Percentiles rank a stretch among this genome's conserved stretches.
Conservation (phyloP, 1,284 basidiomycete species). For the Macrocystidia cucumis region DNA sequence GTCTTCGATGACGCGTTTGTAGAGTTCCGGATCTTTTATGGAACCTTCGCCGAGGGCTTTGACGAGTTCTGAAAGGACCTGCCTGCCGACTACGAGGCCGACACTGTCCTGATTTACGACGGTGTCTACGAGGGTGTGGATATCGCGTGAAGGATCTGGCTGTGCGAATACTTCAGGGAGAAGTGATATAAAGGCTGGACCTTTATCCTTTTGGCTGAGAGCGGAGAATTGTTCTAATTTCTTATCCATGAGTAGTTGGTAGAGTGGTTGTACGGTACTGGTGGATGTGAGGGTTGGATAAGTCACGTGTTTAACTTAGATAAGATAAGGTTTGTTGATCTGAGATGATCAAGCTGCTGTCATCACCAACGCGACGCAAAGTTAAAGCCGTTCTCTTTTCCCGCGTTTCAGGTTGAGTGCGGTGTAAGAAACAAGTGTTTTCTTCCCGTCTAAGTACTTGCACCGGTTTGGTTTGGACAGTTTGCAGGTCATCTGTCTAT, state of each 20-base stretch:
- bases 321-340: too few species aligned
- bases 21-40: slow-evolving; percentile 47
- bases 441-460: too few species aligned
- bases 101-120: slow-evolving; percentile 75
- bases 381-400: too few species aligned
- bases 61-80: slow-evolving; percentile 78
- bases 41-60: slow-evolving; percentile 48
- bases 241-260: slow-evolving; percentile 51
- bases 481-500: too few species aligned
- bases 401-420: too few species aligned
- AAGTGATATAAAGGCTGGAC: slow-evolving; percentile 61
- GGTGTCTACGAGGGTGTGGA: slow-evolving; percentile 64
- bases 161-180: slow-evolving; percentile 50
- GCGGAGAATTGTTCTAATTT: slow-evolving; percentile 53
- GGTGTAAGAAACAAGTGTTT: too few species aligned
- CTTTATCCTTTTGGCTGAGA: slow-evolving; percentile 80
- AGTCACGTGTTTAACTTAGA: too few species aligned
- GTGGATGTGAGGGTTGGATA: too few species aligned
- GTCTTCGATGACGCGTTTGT: slow-evolving; percentile 66
- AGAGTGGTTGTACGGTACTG: slow-evolving; percentile 3
- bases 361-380: too few species aligned
- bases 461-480: too few species aligned
- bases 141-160: slow-evolving; percentile 37
- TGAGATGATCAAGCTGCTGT: too few species aligned
- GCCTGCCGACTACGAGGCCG: slow-evolving; percentile 78